Evolutionary conservation across 306 rosid species (phyloP), one percentile per base, ranked within the genome.

Genomic region (Castanea crenata): DNA sequence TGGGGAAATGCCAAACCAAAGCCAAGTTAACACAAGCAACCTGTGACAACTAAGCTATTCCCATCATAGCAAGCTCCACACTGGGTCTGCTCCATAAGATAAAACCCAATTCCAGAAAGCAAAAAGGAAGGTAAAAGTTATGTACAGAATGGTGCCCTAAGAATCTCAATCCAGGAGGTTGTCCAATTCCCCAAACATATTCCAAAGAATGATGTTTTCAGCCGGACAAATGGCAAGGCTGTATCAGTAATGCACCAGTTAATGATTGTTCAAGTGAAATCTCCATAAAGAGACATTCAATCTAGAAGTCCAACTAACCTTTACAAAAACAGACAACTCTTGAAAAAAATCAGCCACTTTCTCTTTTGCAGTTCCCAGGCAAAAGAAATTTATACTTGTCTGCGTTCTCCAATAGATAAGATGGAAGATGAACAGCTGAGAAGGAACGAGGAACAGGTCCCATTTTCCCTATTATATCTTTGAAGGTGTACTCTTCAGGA

Each of bases 401-500:
- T 15, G 93, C 90, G 76, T 90, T 90, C 89, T 95, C 98, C 58
- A 95, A 84, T 76, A 95, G 96, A 81, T 81, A 89, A 19, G 99
- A 89, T 20, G 99, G 99, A 61, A 95, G 94, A 86, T 95, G 96
- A 79, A 95, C 99, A 16, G 97, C 99, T 46, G 99, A 95, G 84
- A 80, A 93, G 55, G 99, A 91, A 85, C 88, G 99, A 52, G 99
- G 98, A 84, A 95, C 90, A 1, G 99, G 96, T 49, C 99, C 99
- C 99, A 95, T 90, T 89, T 95, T 95, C 63, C 99, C 92, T 10
- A 95, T 93, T 71, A 95, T 95, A 68, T 93, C 99, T 88, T 80
- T 93, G 90, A 95, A 95, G 35, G 94, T 93, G 88, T 95, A 95
- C 83, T 95, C 99, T 82, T 95, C 99, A 0, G 99, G 99, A 62